A percentile compares a stretch with the other conserved stretches of the same genome.
Evolutionary conservation across 192 early-diverging fungal genomes (phyloP).

Genomic region (Podila verticillata): DNA sequence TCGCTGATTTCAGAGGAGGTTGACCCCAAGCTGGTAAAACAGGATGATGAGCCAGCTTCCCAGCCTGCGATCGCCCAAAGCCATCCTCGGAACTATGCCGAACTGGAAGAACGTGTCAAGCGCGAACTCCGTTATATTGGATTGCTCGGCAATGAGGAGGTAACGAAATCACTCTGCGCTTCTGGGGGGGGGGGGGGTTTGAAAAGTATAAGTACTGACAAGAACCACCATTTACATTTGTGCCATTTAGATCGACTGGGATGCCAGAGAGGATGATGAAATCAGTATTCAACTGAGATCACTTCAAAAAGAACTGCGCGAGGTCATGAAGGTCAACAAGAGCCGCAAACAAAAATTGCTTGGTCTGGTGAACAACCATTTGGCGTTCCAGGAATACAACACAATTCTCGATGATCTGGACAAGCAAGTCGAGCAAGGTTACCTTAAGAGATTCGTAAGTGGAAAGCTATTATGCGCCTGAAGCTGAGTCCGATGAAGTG

Average conservation of each 20-base stretch:
- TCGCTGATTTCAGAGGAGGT: constrained; percentile 75
- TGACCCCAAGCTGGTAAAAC: constrained; percentile 43
- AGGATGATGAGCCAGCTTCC: constrained; percentile 35
- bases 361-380: constrained; percentile 73
- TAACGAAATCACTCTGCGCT: constrained; percentile 17
- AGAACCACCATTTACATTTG: background rate
- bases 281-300: constrained; percentile 74
- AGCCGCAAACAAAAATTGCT: constrained; percentile 72
- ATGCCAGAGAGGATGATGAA: constrained; percentile 78
- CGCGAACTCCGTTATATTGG: constrained; percentile 87
- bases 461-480: background rate
- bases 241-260: constrained; percentile 67
- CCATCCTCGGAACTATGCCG: constrained; percentile 58
- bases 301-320: constrained; percentile 76
- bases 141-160: constrained; percentile 80
- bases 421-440: constrained; percentile 89
- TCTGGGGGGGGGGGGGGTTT: too few species aligned
- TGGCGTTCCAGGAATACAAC: constrained; percentile 90
- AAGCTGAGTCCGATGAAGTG: background rate
- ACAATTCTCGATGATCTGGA: constrained; percentile 88
- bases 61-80: background rate
- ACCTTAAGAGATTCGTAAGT: constrained; percentile 86
- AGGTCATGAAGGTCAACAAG: constrained; percentile 74
- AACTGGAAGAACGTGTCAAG: constrained; percentile 85
- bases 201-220: too few species aligned